Conservation (phyloP, 148 eudicot species). For the Camellia japonica region DNA sequence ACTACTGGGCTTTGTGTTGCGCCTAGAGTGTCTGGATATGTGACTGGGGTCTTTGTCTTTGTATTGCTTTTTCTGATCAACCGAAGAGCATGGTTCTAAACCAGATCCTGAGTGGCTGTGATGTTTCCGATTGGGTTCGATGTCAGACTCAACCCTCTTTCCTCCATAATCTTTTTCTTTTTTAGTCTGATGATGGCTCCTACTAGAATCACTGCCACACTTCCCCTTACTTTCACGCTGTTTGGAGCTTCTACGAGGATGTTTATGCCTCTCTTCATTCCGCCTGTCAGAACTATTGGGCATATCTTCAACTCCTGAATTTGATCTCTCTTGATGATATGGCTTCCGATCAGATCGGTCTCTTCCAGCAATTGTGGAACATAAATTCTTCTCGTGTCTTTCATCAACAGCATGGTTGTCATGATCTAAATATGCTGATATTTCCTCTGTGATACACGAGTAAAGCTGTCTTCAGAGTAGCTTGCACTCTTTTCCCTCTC, state of each 20-base stretch:
- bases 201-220: conserved; percentile 32
- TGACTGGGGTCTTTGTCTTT: conserved; percentile 25
- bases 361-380: conserved; percentile 28
- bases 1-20: conserved; percentile 18
- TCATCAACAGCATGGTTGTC: conserved; percentile 23
- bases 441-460: conserved; percentile 28
- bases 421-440: conserved; percentile 34
- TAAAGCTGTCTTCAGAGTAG: conserved; percentile 29
- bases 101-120: conserved; percentile 28
- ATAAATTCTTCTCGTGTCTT: conserved; percentile 31
- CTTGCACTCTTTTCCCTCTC: conserved; percentile 32
- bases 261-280: conserved; percentile 32
- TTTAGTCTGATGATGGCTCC: conserved; percentile 8
- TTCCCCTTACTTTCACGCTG: conserved; percentile 26
- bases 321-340: conserved; percentile 37
- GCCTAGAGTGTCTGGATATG: conserved; percentile 29
- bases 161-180: conserved; percentile 23
- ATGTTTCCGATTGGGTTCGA: conserved; percentile 20
- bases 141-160: conserved; percentile 28
- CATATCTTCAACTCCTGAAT: conserved; percentile 34
- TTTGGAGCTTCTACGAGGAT: conserved; percentile 27
- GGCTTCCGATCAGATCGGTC: conserved; percentile 21
- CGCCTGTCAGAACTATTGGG: conserved; percentile 25
- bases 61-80: conserved; percentile 24
- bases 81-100: conserved; percentile 32